Evolutionary conservation across 2,329 filamentous ascomycete species (phyloP).

Genomic region (Claviceps sorghi): DNA sequence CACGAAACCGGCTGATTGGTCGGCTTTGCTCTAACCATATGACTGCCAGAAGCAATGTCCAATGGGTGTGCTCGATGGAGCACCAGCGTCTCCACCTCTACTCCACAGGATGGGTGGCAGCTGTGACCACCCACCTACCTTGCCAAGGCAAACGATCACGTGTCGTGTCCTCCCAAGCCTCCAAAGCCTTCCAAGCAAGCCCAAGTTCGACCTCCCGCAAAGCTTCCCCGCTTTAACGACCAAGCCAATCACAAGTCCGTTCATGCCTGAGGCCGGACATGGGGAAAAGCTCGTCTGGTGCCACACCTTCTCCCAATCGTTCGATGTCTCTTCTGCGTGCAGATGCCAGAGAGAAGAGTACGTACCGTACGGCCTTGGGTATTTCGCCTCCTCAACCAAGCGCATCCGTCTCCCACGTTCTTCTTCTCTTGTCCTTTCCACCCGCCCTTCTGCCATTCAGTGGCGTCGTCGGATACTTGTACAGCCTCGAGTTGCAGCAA

Average conservation of each 20-base stretch:
- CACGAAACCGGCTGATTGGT: background rate
- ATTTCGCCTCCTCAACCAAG: background rate
- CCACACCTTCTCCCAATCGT: constrained; percentile 9
- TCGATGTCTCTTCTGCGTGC: constrained; percentile 7
- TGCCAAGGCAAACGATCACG: constrained; percentile 1
- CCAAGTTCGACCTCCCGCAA: background rate
- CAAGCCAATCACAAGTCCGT: constrained; percentile 20
- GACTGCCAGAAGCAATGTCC: background rate
- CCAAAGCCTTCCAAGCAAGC: background rate
- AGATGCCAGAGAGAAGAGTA: background rate
- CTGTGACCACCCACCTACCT: too few relatives aligned
- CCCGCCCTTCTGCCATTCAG: background rate
- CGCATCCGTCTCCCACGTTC: background rate
- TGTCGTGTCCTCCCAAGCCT: constrained; percentile 6
- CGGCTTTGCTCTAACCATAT: background rate
- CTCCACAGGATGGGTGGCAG: too few relatives aligned
- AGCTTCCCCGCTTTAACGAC: constrained; percentile 15
- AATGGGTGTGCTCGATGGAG: background rate
- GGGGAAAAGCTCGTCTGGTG: constrained; percentile 4
- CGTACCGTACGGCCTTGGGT: too few relatives aligned
- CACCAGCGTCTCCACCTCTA: background rate
- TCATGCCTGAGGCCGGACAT: background rate
- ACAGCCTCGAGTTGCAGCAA: constrained; percentile 1
- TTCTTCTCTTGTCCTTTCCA: constrained; percentile 1
- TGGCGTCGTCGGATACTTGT: constrained; percentile 2